Conservation (phyloP, 2,329 filamentous ascomycete genomes). For the Pyrenophora seminiperda region DNA sequence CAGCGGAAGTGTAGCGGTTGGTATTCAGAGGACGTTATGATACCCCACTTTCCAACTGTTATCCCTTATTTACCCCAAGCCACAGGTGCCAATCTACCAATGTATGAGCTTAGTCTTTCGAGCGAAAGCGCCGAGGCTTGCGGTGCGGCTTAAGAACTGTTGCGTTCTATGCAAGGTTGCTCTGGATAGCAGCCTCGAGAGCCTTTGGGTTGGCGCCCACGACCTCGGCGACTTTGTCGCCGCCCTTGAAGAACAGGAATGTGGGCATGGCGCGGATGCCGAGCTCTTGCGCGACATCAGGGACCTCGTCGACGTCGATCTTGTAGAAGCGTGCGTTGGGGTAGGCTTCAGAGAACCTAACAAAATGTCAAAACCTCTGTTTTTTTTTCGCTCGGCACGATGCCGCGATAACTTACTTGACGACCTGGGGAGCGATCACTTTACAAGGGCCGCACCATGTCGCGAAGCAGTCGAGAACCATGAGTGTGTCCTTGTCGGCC, state of each 20-base stretch:
- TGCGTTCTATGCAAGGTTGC: constrained; percentile 32
- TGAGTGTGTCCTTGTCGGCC: constrained; percentile 59
- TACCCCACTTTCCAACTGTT: constrained; percentile 13
- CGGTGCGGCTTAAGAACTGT: not conserved
- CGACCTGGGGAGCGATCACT: constrained; percentile 77
- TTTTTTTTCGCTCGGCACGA: not conserved
- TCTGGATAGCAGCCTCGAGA: constrained; percentile 61
- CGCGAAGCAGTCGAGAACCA: constrained; percentile 86
- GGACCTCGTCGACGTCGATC: constrained; percentile 84
- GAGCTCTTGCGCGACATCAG: constrained; percentile 76
- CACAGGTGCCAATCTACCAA: constrained; percentile 2
- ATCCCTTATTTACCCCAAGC: constrained; percentile 1
- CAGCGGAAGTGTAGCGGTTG: constrained; percentile 1
- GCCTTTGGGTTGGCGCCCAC: constrained; percentile 79
- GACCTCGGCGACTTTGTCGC: constrained; percentile 72
- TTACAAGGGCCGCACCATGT: constrained; percentile 96
- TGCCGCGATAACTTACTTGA: constrained; percentile 57
- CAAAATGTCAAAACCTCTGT: constrained; percentile 7
- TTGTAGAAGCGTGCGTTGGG: constrained; percentile 76
- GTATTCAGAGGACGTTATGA: constrained; percentile 23
- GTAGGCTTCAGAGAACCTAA: constrained; percentile 65
- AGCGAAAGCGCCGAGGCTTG: constrained; percentile 13
- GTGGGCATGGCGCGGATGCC: constrained; percentile 91
- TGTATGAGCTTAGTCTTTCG: constrained; percentile 16
- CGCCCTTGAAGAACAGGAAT: constrained; percentile 82